Evolutionary conservation across 495 filamentous ascomycete genomes (phyloP), one percentile per base, ranked within the genome.

Genomic region (Aspergillus baeticus): DNA sequence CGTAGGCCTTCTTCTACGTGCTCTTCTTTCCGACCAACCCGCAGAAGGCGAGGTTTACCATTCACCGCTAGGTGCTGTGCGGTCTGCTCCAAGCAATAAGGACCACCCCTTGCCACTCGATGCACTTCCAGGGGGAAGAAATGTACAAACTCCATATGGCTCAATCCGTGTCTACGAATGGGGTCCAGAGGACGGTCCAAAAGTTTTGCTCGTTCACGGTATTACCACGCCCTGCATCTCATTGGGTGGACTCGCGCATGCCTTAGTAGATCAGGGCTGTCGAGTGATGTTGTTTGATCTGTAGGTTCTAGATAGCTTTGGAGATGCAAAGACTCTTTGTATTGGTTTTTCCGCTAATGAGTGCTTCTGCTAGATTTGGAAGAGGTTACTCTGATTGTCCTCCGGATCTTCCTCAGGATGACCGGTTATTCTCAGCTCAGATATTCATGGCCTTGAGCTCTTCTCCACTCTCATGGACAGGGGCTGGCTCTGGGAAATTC

Each of bases 121-220:
- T 67, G 77, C 84, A 26, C 78, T 91, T 21, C 92, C 90, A 0
- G 90, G 91, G 14, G 84, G 75, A 6, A 78, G 90, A 37, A 84
- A 92, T 71, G 86, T 96, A 18, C 67, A 77, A 3, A 89, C 83
- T 6, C 88, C 89, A 54, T 96, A 92, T 61, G 92, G 93, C 18
- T 84, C 79, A 22, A 86, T 91, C 22, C 76, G 89, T 35, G 87
- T 92, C 11, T 96, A 96, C 65, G 93, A 98, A 78, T 96, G 85
- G 77, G 93, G 93, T 8, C 91, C 91, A n/a, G 81, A 86, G 53
- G 68, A 83, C 47, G 92, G 92, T 3, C 73, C 79, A 18, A 96
- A 91, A 64, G 87, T 96, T 1, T 62, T 96, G 34, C 73, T 96
- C 20, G 72, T 96, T 18, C 92, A 96, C 66, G 93, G 93, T 23